Evolutionary conservation across 2,329 filamentous ascomycete species (phyloP).

Genomic region (Colletotrichum magnum): DNA sequence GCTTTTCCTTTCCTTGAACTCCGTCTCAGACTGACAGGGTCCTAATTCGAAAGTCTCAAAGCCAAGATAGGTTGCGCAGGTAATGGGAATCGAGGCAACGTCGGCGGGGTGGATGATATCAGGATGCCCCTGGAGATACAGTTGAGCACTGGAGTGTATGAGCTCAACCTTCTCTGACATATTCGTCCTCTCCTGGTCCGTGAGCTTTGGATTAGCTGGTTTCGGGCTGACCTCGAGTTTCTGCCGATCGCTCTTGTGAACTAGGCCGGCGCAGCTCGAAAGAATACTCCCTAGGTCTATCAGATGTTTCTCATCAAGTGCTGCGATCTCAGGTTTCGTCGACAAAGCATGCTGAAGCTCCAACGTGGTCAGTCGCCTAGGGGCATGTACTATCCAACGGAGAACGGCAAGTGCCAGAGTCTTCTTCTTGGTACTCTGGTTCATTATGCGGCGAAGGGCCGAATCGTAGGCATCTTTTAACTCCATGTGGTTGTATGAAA

Average conservation of each 20-base stretch:
- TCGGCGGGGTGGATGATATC: neutral
- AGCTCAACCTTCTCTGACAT: neutral
- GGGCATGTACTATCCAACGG: neutral
- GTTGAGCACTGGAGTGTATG: neutral
- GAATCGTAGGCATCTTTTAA: neutral
- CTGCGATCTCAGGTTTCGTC: neutral
- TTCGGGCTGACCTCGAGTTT: no score
- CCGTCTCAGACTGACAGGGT: neutral
- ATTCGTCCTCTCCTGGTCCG: no score
- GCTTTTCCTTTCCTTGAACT: neutral
- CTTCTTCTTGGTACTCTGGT: neutral
- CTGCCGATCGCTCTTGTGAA: neutral
- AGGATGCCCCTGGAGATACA: neutral
- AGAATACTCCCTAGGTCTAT: neutral
- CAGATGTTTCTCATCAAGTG: neutral
- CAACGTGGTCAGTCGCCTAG: neutral
- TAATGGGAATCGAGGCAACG: neutral
- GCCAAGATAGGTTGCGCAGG: neutral
- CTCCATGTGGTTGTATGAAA: no score
- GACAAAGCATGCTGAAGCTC: neutral
- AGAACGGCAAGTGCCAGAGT: neutral
- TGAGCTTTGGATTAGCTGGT: no score
- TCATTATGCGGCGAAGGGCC: neutral
- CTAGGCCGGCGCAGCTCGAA: neutral
- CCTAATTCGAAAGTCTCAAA: neutral